Base-by-base conservation (phyloP, 345 rosid species). In the Diplotaxis tenuifolia region DNA sequence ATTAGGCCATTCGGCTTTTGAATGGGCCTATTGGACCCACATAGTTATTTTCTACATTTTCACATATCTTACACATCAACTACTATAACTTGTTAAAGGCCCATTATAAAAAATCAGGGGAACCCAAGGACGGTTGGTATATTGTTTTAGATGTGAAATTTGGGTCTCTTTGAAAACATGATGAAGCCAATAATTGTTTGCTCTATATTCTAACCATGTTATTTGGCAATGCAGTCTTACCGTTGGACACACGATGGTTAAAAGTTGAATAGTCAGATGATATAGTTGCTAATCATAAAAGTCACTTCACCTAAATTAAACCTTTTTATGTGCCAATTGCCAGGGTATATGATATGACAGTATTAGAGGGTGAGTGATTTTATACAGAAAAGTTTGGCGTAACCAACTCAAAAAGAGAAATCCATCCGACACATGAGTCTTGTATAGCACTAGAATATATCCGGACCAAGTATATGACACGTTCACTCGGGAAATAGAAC, bases 21-120 rank as follows among this genome's bases (percentile, higher is more conserved):
- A 12, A 59, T 59, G 67, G 78, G 78, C 73, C 45, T 34, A 59
- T 57, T 7, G 66, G 72, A 57, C 66, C 77, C 71, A 74, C 72
- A 45, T 66, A 12, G 65, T 56, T 19, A n/a, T 65, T 12, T 4
- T 18, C 18, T 7, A 65, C 9, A 63, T 36, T 38, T 72, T 40
- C 21, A 53, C 25, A 16, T 47, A 19, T 62, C 22, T 38, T 36
- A 62, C 56, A 54, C 9, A 18, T 63, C 15, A 15, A 28, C 71
- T 28, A 40, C 25, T 56, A 18, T 22, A 23, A 10, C n/a, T 31
- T 72, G 5, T 63, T 16, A 16, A n/a, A 54, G 50, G 71, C 77
- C 77, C 77, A 64, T 54, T 27, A 15, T 16, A 27, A 23, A 31
- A 61, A 18, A 18, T 7, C 4, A 9, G 22, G 31, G 23, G 52